Evolutionary conservation across 768 basidiomycete species (phyloP).

Genomic region (Tylopilus vinaceipallidus): DNA sequence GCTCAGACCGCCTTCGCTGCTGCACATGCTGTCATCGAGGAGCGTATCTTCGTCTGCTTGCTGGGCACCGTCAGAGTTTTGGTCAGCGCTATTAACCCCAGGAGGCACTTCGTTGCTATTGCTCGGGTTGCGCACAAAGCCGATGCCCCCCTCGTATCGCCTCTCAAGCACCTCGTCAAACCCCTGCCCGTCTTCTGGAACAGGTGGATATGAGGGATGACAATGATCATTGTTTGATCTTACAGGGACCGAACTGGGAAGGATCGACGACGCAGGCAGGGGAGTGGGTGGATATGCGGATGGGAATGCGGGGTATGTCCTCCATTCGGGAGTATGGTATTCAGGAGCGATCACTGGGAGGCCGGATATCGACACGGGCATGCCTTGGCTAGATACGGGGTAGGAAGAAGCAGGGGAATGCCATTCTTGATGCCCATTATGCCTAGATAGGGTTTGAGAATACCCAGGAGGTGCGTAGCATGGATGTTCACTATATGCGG

Average conservation of each 20-base stretch:
- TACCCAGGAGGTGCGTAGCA: conserved; percentile 23
- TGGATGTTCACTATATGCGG: conserved; percentile 25
- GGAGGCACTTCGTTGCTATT: conserved; percentile 38
- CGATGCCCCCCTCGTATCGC: conserved; percentile 58
- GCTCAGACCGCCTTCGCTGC: conserved; percentile 25
- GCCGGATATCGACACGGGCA: conserved; percentile 4
- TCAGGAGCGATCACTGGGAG: conserved; percentile 30
- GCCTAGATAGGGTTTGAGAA: conserved; percentile 18
- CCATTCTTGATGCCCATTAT: conserved; percentile 50
- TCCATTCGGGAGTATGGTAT: conserved; percentile 60
- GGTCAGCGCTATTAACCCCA: conserved; percentile 39
- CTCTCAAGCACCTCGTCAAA: conserved; percentile 71
- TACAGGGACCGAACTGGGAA: conserved; percentile 21
- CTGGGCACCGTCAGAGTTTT: conserved; percentile 1
- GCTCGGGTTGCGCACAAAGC: conserved; percentile 61
- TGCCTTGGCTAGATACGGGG: conserved; percentile 15
- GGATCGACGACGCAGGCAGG: conserved; percentile 37
- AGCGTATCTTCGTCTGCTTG: conserved; percentile 21
- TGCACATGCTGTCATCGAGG: conserved; percentile 26
- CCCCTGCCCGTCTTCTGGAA: conserved; percentile 54
- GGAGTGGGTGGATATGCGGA: conserved; percentile 78
- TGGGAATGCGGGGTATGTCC: conserved; percentile 71
- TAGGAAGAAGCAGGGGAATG: conserved; percentile 54
- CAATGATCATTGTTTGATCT: conserved; percentile 1
- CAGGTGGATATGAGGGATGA: conserved; percentile 23